phyloP scores from a whole-genome alignment of 116 monocot species.

The Trichopus zeylanicus region DNA sequence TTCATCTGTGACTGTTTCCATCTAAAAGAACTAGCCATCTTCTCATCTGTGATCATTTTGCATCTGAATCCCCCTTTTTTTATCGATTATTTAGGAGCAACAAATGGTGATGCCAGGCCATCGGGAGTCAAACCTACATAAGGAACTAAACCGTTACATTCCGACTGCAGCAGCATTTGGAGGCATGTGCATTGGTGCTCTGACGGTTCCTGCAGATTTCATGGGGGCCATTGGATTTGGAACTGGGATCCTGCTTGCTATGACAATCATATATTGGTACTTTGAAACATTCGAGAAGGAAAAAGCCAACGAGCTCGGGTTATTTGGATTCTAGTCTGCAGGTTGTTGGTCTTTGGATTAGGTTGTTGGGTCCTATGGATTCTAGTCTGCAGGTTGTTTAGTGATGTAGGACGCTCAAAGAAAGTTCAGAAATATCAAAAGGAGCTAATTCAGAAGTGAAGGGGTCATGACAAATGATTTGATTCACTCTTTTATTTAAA shows the following conservation, averaged over 20 bases:
- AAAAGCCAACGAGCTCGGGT: not conserved
- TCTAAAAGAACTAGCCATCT: not conserved
- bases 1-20: not conserved
- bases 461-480: no score
- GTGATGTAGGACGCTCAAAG: no score
- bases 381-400: not conserved
- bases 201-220: not conserved
- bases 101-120: constrained; percentile 27
- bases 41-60: not conserved
- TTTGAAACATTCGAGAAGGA: constrained; percentile 4
- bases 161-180: not conserved
- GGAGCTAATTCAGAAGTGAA: no score
- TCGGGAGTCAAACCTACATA: constrained; percentile 16
- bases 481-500: no score
- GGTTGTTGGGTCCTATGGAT: not conserved
- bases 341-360: no score
- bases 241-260: not conserved
- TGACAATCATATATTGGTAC: constrained; percentile 2
- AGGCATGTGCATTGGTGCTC: not conserved
- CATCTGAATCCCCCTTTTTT: not conserved
- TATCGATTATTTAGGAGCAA: constrained; percentile 9
- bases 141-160: not conserved
- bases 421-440: no score
- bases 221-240: constrained; percentile 1
- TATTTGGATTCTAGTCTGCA: not conserved